Conservation (phyloP, 1,284 basidiomycete genomes). For the Apiotrichum mycotoxinovorans region DNA sequence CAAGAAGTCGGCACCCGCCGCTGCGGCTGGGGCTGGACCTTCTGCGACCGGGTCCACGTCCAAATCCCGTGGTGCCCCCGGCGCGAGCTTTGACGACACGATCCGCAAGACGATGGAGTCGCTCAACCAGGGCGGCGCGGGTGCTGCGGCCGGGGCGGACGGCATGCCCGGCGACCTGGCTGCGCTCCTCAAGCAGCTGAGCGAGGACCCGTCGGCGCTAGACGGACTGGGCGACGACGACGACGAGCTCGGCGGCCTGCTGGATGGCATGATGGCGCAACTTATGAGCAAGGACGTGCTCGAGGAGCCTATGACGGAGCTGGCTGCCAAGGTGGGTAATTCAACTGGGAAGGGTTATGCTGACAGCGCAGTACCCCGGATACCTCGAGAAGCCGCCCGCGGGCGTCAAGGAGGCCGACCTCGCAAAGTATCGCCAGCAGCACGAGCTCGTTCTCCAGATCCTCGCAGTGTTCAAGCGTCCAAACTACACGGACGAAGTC, state of each 20-base stretch:
- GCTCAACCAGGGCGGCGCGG: conserved; percentile 56
- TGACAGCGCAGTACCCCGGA: conserved; percentile 64
- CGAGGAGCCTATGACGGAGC: conserved; percentile 86
- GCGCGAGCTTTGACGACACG: conserved; percentile 63
- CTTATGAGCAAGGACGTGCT: conserved; percentile 91
- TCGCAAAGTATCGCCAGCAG: conserved; percentile 68
- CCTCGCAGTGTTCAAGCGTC: conserved; percentile 68
- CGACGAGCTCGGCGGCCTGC: conserved; percentile 66
- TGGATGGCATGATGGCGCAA: conserved; percentile 89
- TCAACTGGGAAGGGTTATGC: conserved; percentile 6
- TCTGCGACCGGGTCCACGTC: background rate
- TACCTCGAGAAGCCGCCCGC: conserved; percentile 63
- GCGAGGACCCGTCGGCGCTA: conserved; percentile 56
- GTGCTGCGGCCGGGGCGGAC: conserved; percentile 34
- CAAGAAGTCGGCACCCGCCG: no score
- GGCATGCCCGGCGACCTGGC: conserved; percentile 29
- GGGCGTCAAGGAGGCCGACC: conserved; percentile 60
- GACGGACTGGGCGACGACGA: conserved; percentile 53
- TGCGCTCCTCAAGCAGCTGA: conserved; percentile 35
- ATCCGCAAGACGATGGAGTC: conserved; percentile 77
- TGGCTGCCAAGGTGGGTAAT: conserved; percentile 68
- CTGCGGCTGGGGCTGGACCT: background rate
- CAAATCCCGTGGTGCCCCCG: background rate
- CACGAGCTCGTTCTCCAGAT: conserved; percentile 63
- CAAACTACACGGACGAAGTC: conserved; percentile 61